Conservation (phyloP, 176 grass and related monocot genomes). For the Oryza punctata region DNA sequence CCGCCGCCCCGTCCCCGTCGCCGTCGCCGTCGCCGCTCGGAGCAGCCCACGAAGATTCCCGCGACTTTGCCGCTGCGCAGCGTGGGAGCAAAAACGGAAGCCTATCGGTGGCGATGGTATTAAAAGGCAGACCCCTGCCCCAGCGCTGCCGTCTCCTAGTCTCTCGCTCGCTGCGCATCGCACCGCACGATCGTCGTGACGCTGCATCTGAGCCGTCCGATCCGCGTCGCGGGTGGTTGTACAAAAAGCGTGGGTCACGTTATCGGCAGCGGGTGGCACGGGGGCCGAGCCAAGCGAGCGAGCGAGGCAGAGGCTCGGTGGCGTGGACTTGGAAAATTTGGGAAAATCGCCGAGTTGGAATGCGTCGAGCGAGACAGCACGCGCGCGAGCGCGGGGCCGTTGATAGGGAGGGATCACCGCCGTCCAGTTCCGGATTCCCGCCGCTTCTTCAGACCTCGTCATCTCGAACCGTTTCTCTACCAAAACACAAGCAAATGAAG, state of each 20-base stretch:
- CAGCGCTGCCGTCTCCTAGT: no score
- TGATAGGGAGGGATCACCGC: not conserved
- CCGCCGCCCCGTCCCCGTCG: slow-evolving; percentile 28
- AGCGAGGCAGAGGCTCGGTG: not conserved
- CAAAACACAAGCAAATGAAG: no score
- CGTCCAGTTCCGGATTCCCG: not conserved
- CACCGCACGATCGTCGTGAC: no score
- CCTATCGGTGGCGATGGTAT: not conserved
- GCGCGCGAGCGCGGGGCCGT: not conserved
- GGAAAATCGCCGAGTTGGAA: not conserved
- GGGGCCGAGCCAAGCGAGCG: not conserved
- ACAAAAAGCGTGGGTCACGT: not conserved
- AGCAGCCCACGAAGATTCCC: slow-evolving; percentile 24
- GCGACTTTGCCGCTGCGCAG: not conserved
- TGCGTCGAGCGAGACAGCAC: not conserved
- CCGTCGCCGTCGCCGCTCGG: slow-evolving; percentile 4
- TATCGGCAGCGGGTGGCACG: not conserved
- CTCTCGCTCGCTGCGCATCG: no score
- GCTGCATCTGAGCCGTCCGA: not conserved
- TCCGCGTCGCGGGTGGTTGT: not conserved
- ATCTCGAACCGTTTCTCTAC: not conserved
- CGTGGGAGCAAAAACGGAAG: not conserved
- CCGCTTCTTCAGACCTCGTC: not conserved
- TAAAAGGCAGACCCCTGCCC: no score
- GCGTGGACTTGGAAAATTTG: not conserved